phyloP scores from a whole-genome alignment of 257 asterid genomes.

The Leonotis leonurus region DNA sequence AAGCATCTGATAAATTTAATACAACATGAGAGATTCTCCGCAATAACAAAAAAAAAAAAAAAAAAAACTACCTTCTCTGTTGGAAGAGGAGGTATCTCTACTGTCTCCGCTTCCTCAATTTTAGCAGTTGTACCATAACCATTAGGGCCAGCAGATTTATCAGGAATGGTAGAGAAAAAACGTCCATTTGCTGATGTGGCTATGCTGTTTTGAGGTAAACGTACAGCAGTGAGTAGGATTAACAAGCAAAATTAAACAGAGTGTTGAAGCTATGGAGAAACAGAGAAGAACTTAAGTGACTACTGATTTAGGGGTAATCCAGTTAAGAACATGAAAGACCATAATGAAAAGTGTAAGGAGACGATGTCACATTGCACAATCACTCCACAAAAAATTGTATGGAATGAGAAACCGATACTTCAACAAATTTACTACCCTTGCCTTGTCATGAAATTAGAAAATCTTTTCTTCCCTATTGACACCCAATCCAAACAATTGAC shows the following conservation, averaged over 20 bases:
- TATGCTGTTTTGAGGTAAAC: conserved; percentile 20
- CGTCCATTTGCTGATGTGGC: conserved; percentile 41
- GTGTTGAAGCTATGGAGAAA: not conserved
- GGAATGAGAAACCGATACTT: not conserved
- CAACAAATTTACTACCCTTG: not conserved
- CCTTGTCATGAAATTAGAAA: not conserved
- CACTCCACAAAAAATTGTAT: not conserved
- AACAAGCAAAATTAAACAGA: not conserved
- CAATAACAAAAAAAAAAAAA: conserved; percentile 12
- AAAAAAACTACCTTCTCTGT: conserved; percentile 66
- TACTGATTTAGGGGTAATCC: not conserved
- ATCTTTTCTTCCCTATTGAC: not conserved
- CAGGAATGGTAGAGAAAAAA: conserved; percentile 45
- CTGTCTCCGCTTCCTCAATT: conserved; percentile 85
- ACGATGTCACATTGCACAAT: not conserved
- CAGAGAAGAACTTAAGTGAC: not conserved
- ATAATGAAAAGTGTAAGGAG: not conserved
- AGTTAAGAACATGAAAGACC: not conserved
- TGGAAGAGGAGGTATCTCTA: conserved; percentile 67
- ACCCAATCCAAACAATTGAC: not conserved
- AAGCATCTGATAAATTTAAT: not conserved
- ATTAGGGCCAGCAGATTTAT: conserved; percentile 31
- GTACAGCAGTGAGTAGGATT: not conserved
- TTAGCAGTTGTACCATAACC: conserved; percentile 38
- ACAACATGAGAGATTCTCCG: not conserved